These are phyloP conservation scores for Ophiocordyceps sinensis DNA, from an alignment of 2,329 filamentous ascomycete species.

Conservation along the genomic window DNA sequence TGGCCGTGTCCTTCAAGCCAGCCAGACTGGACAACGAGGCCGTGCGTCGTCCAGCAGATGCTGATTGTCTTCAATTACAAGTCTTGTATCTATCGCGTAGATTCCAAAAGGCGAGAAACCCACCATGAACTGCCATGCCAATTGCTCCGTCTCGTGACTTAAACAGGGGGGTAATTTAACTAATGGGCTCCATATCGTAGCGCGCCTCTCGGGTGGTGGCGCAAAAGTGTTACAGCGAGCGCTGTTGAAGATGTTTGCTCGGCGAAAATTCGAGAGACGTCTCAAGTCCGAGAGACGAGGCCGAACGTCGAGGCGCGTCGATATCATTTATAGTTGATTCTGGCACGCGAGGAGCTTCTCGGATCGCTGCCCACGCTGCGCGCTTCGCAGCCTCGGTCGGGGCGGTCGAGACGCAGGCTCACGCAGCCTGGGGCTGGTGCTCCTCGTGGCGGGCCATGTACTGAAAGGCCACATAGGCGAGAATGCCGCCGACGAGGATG, in stretches of 20 bases:
- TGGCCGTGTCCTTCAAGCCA: too few species aligned
- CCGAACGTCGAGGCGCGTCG: background rate
- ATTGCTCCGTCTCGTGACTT: constrained; percentile 1
- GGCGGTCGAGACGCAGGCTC: background rate
- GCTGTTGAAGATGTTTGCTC: background rate
- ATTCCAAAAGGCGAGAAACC: constrained; percentile 1
- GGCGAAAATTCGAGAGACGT: background rate
- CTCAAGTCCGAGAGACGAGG: too few species aligned
- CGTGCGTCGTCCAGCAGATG: background rate
- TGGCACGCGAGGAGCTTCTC: background rate
- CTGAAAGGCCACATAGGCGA: constrained; percentile 73
- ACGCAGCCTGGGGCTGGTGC: constrained; percentile 13
- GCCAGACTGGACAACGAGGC: background rate
- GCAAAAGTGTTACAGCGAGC: background rate
- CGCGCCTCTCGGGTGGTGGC: background rate
- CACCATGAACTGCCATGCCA: constrained; percentile 1
- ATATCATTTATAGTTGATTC: background rate
- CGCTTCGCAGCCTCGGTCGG: background rate
- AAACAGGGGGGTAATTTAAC: background rate
- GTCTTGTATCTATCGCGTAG: constrained; percentile 2
- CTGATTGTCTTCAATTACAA: constrained; percentile 2
- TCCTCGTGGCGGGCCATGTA: constrained; percentile 45
- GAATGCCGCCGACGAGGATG: constrained; percentile 59
- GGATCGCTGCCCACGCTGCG: background rate
- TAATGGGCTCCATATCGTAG: background rate